Evolutionary conservation across 2,329 filamentous ascomycete genomes (phyloP), one percentile per base, ranked within the genome.

Genomic region (Neonectria hederae): DNA sequence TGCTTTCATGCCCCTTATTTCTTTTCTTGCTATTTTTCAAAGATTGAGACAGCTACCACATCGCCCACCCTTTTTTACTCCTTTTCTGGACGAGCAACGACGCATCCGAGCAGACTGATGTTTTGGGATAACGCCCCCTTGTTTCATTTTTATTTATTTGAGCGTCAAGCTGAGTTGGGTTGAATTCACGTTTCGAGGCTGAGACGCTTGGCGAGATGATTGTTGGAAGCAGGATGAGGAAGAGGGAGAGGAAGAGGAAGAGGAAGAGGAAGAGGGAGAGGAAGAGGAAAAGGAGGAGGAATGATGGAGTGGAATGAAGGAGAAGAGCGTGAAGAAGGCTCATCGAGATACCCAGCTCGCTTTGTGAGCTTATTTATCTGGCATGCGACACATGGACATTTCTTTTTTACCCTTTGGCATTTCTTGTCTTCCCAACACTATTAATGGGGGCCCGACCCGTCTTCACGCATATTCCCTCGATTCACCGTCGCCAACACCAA

Each of bases 271-370:
- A 68, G 63, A 57, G 59, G 61, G 52, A 58, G 67, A 64, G 67
- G 66, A 46, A 24, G 49, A 62, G 46, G 42, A 46, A 30, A n/a
- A 40, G n/a, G 45, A 42, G 13, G 32, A 40, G 19, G 54, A 14
- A 61, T n/a, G 57, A 60, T 54, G 65, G 63, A 67, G 66, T 67
- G 66, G 64, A 69, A 68, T n/a, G 63, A 57, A 59, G 61, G 52
- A 58, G 67, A 64, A 67, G 66, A 72, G 68, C 67, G 67, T 65
- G 68, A 67, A 67, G 68, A 70, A 71, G 67, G 72, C 75, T 74
- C 72, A 74, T 71, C 69, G 76, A 79, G 77, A 80, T 80, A 80
- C 78, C 78, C 78, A 79, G 77, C 76, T 78, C 75, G 71, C 73
- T 73, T 68, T 65, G 69, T 74, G 76, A 76, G 75, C 76, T 77